Evolutionary conservation across 208 protist genomes (phyloP), one percentile per base, ranked within the genome.

Genomic region (Acanthamoeba rhysodes): DNA sequence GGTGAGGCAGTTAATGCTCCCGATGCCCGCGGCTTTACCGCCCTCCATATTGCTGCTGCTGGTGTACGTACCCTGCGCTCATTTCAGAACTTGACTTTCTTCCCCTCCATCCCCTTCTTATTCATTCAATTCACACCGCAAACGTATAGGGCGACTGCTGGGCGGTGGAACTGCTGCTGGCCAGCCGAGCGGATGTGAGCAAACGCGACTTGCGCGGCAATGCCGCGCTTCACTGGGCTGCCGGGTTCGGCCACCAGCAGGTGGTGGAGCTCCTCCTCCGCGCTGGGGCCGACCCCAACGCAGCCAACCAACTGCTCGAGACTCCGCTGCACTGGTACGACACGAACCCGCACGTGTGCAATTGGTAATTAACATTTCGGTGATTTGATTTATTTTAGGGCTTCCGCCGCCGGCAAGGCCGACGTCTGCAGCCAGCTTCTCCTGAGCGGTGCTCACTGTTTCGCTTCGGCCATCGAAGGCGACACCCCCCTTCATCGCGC

Each of bases 201-300:
- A 70, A 62, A 29, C 48, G 50, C 24, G 90, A 96, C 41, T 32
- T 53, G 0, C 76, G 45, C 34, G 94, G 96, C 34, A 95, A 94
- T 48, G 62, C 82, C n/a, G 22, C 93, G 14, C 53, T 97, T 53
- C 95, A 96, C 29, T 97, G 95, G 41, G 55, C 95, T 20, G n/a
- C 66, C 27, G 41, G 34, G 0, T 64, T 55, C 57, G 48, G 64
- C 37, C 59, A 90, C 37, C 14, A 37, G 0, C 22, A 70, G 16
- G 66, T 72, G 22, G 87, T 76, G 29, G 24, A 24, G 41, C 8
- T 8, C 29, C 87, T 93, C 18, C 37, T 93, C 24, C 9, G 29
- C 27, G 37, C 24, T 29, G 87, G 87, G 12, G 18, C 85, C 57
- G 32, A 68, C 2, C 2, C 50, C 20, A 96, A 37, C 24, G 37